Evolutionary conservation across 2,329 filamentous ascomycete genomes (phyloP).

Genomic region (Trichoderma pleuroti): DNA sequence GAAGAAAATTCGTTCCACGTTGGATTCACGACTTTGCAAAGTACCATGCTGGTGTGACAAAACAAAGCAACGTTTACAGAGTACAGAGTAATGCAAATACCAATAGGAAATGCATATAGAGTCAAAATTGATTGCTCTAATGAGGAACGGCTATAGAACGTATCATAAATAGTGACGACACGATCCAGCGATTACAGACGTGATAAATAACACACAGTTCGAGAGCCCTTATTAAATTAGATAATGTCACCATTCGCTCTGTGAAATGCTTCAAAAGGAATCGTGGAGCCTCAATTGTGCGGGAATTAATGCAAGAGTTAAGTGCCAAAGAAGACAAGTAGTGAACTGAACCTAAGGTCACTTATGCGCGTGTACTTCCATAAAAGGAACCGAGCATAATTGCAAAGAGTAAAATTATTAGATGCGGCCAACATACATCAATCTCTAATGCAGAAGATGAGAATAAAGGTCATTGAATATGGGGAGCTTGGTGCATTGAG

Average conservation of each 20-base stretch:
- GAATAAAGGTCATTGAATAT: neutral
- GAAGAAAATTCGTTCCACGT: neutral
- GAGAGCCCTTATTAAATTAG: neutral
- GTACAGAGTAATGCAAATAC: too few species aligned
- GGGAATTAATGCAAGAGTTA: neutral
- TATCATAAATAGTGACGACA: neutral
- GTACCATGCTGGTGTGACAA: neutral
- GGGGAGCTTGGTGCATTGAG: neutral
- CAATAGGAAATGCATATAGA: neutral
- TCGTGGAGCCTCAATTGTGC: neutral
- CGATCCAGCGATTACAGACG: neutral
- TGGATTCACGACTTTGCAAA: neutral
- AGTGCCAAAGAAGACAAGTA: neutral
- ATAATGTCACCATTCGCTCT: neutral
- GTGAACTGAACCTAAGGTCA: neutral
- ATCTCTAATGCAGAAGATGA: neutral
- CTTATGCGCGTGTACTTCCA: neutral
- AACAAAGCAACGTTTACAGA: too few species aligned
- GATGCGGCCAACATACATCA: neutral
- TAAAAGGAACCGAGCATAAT: neutral
- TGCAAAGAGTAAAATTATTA: neutral
- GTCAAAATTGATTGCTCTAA: neutral
- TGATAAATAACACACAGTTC: neutral
- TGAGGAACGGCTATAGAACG: neutral
- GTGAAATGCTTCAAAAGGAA: neutral